Evolutionary conservation across 2,329 filamentous ascomycete species (phyloP), one percentile per base, ranked within the genome.

Genomic region (Ascochyta lentis): DNA sequence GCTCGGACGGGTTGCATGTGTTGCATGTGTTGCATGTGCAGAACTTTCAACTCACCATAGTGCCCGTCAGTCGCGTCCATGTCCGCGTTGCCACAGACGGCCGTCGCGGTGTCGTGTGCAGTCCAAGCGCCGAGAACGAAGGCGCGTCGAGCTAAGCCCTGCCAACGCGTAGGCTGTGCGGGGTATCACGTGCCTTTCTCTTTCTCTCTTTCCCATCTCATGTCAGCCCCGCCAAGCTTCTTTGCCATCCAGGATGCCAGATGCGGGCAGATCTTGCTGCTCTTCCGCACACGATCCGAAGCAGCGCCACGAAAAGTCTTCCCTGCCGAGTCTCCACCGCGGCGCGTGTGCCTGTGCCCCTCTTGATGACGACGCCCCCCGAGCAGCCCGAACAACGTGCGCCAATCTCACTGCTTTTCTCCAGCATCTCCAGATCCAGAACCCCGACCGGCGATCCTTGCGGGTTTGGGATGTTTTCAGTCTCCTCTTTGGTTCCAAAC

Each of bases 51-150:
- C 67, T 47, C 58, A 73, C 72, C 67, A 64, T 74, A 68, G 52
- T 58, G 61, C 46, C 64, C 68, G 57, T 65, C 52, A 29, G 53
- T 62, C 40, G 58, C 66, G 48, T 60, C 62, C 68, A 70, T 70
- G 31, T 56, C 66, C 41, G 53, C 48, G 54, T 61, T 63, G 61
- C 54, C 53, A 54, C 60, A 59, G 54, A 31, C 35, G 49, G 43
- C 58, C 42, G 58, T 62, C 57, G 53, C 60, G 42, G 29, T 54
- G 65, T 66, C 58, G 64, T 61, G 54, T 65, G 58, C 58, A 46
- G 52, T 46, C 46, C 42, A 53, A 45, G 16, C 51, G 54, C 49
- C 51, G 46, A 43, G 35, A 49, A 35, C 12, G 5, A 41, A 40
- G 31, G 29, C 49, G 54, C 54, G 54, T 41, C 23, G 49, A 29